Evolutionary conservation across 441 rosid species (phyloP).

Genomic region (Gossypium laxum): DNA sequence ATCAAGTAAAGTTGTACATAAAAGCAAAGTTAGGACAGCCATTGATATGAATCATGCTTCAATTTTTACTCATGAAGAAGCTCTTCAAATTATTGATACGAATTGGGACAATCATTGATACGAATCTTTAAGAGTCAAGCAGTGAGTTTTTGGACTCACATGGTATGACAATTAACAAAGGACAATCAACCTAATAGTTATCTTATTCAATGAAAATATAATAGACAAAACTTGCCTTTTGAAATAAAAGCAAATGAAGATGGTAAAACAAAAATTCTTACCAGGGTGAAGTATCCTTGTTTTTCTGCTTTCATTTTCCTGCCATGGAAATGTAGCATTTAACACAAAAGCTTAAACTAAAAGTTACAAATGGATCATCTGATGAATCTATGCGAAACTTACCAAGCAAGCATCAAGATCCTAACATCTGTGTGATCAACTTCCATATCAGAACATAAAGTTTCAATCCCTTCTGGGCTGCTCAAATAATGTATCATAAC

Average conservation of each 20-base stretch:
- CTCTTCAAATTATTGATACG: neutral
- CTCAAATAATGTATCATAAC: constrained; percentile 13
- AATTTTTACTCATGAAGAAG: neutral
- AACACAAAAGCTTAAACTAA: constrained; percentile 4
- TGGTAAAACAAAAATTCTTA: constrained; percentile 24
- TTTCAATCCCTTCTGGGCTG: constrained; percentile 95
- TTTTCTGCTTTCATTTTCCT: constrained; percentile 97
- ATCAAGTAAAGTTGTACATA: neutral
- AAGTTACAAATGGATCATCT: neutral
- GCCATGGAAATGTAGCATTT: constrained; percentile 13
- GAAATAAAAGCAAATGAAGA: neutral
- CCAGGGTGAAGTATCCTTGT: constrained; percentile 90
- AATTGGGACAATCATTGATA: neutral
- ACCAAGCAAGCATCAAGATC: constrained; percentile 98
- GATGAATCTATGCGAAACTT: constrained; percentile 21
- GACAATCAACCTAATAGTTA: neutral
- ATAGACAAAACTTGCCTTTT: neutral
- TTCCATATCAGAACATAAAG: constrained; percentile 74
- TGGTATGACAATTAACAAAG: neutral
- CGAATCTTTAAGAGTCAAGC: neutral
- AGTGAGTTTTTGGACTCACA: neutral
- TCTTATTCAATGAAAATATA: neutral
- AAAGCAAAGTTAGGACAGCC: neutral
- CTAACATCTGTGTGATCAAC: constrained; percentile 84
- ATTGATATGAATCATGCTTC: neutral